Conservation (phyloP, 2,329 filamentous ascomycete genomes). For the Fusarium sp. region DNA sequence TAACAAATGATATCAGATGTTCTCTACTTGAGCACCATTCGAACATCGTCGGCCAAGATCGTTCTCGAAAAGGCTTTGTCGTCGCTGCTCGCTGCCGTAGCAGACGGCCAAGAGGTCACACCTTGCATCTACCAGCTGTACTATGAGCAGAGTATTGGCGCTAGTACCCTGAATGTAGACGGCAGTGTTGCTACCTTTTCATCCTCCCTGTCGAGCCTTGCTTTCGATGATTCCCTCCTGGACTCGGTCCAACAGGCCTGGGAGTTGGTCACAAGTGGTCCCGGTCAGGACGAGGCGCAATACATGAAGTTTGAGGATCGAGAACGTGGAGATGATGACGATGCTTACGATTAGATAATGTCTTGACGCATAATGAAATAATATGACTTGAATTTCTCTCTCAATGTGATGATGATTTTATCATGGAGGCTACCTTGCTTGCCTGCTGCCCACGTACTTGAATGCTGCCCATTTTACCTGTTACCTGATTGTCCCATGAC, state of each 20-base stretch:
- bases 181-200: slow-evolving; percentile 67
- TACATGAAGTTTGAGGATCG: slow-evolving; percentile 87
- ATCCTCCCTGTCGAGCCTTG: slow-evolving; percentile 70
- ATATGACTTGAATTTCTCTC: background rate
- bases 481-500: background rate
- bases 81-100: slow-evolving; percentile 52
- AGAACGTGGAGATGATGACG: slow-evolving; percentile 71
- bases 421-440: background rate
- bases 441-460: background rate
- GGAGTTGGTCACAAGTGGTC: slow-evolving; percentile 69
- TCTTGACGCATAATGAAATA: slow-evolving; percentile 2
- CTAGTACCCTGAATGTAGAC: slow-evolving; percentile 46
- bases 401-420: background rate
- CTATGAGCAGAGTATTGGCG: slow-evolving; percentile 63
- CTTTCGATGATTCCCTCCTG: slow-evolving; percentile 79
- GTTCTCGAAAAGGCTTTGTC: slow-evolving; percentile 55
- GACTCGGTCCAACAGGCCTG: slow-evolving; percentile 77
- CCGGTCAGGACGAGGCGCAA: slow-evolving; percentile 55
- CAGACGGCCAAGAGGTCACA: slow-evolving; percentile 44
- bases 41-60: slow-evolving; percentile 49
- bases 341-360: slow-evolving; percentile 57
- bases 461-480: slow-evolving; percentile 6
- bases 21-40: slow-evolving; percentile 53
- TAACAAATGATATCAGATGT: slow-evolving; percentile 48
- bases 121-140: slow-evolving; percentile 63